A percentile compares a stretch with the other conserved stretches of the same genome.
phyloP scores from a whole-genome alignment of 2,329 filamentous ascomycete species.

The Curvularia sp. region DNA sequence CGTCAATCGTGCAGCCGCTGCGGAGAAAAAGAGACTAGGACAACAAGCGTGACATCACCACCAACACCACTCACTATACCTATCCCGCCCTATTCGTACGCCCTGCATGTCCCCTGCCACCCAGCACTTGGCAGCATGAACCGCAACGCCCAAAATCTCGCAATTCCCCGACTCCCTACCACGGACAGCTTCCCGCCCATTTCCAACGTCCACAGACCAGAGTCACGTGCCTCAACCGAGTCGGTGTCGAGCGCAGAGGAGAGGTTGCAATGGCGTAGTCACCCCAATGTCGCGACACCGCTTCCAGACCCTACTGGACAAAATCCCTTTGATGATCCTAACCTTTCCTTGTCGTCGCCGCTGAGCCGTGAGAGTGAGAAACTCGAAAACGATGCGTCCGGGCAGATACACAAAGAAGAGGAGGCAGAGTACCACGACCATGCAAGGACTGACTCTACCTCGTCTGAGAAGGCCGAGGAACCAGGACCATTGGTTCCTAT shows the following conservation, averaged over 20 bases:
- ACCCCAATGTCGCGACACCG: slow-evolving; percentile 28
- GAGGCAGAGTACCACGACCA: slow-evolving; percentile 4
- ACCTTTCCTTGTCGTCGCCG: slow-evolving; percentile 5
- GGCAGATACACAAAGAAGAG: slow-evolving; percentile 9
- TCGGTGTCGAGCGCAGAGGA: slow-evolving; percentile 31
- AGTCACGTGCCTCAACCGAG: slow-evolving; percentile 9
- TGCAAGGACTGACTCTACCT: background rate
- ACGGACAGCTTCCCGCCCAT: slow-evolving; percentile 14
- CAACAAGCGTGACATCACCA: slow-evolving; percentile 9
- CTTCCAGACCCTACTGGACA: slow-evolving; percentile 12
- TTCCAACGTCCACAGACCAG: slow-evolving; percentile 3
- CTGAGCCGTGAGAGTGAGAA: slow-evolving; percentile 2
- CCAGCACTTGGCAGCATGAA: slow-evolving; percentile 18
- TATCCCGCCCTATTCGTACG: slow-evolving; percentile 1
- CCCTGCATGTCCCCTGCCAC: slow-evolving; percentile 15
- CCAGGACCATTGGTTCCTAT: slow-evolving; percentile 1
- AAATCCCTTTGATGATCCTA: slow-evolving; percentile 36
- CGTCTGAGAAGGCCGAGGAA: slow-evolving; percentile 11
- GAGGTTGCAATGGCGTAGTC: slow-evolving; percentile 36
- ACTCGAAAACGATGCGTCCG: background rate
- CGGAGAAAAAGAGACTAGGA: background rate
- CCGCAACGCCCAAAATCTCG: slow-evolving; percentile 14
- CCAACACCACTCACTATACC: background rate
- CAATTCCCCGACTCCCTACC: slow-evolving; percentile 13
- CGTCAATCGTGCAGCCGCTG: background rate